Conservation (phyloP, 495 filamentous ascomycete genomes). For the Pyrenula massariospora region DNA sequence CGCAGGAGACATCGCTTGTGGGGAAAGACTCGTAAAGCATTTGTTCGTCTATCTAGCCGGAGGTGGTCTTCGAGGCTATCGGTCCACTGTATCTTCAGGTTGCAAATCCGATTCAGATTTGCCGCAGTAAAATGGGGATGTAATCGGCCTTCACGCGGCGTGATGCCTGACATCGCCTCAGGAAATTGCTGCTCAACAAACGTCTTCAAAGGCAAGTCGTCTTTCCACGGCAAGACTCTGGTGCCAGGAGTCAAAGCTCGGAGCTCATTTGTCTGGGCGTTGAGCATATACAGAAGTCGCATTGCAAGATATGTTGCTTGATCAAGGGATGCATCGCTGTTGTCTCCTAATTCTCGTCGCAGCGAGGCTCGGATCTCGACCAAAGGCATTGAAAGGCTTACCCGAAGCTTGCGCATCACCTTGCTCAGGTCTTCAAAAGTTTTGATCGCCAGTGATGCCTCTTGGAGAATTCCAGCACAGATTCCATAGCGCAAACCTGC, state of each 20-base stretch:
- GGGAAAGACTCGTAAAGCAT: conserved; percentile 3
- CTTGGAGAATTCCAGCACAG: not conserved
- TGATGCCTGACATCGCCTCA: conserved; percentile 1
- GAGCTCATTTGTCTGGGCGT: not conserved
- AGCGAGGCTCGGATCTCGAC: not conserved
- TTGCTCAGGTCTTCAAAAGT: not conserved
- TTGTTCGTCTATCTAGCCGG: conserved; percentile 1
- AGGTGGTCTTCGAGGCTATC: conserved; percentile 6
- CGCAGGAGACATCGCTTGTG: conserved; percentile 2
- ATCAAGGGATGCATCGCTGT: not conserved
- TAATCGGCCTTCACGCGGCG: conserved; percentile 1
- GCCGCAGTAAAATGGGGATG: conserved; percentile 5
- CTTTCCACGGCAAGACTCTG: conserved; percentile 1
- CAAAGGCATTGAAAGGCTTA: not conserved
- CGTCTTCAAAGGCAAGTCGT: not conserved
- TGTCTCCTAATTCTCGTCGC: not conserved
- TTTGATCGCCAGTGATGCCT: not conserved
- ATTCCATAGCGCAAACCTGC: not conserved
- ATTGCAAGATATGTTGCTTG: not conserved
- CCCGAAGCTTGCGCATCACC: not conserved
- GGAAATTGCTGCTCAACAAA: conserved; percentile 5
- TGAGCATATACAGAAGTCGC: not conserved
- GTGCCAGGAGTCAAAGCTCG: not conserved
- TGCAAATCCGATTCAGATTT: conserved; percentile 3
- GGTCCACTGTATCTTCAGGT: conserved; percentile 5